These are phyloP conservation scores for Penicillium psychrofluorescens DNA, from an alignment of 495 filamentous ascomycete species.

Conservation along the genomic window DNA sequence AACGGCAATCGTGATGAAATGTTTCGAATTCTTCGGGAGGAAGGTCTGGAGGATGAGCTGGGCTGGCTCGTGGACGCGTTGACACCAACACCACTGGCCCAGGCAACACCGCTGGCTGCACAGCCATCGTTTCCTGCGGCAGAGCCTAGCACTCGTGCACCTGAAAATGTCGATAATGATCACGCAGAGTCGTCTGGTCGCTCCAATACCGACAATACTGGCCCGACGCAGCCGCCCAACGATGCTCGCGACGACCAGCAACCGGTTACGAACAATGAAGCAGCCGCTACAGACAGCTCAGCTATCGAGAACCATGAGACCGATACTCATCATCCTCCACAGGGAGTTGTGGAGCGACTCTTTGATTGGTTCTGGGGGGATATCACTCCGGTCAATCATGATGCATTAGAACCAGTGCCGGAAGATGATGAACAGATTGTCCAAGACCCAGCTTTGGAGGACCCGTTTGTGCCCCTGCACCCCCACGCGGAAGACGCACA, in stretches of 20 bases:
- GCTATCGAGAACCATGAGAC: background rate
- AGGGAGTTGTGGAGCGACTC: conserved; percentile 11
- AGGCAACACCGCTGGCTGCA: background rate
- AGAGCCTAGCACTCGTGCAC: background rate
- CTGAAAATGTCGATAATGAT: too few species aligned
- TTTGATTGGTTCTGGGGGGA: conserved; percentile 62
- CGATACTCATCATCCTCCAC: conserved; percentile 4
- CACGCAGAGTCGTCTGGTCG: too few species aligned
- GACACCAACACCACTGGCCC: conserved; percentile 14
- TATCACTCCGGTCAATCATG: conserved; percentile 27
- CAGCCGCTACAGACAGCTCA: background rate
- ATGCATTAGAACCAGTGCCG: conserved; percentile 18
- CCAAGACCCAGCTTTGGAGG: conserved; percentile 50
- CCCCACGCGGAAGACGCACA: conserved; percentile 14
- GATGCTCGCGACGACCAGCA: too few species aligned
- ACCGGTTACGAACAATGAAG: background rate
- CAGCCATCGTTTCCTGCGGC: conserved; percentile 4
- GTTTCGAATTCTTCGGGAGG: conserved; percentile 53
- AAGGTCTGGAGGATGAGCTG: conserved; percentile 49
- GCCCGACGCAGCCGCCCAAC: background rate
- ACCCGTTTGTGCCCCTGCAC: conserved; percentile 54
- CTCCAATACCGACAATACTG: background rate
- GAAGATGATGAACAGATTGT: conserved; percentile 53
- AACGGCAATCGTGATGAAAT: conserved; percentile 54
- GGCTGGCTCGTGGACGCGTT: conserved; percentile 39